Percentiles rank a stretch among this genome's conserved stretches.
phyloP scores from a whole-genome alignment of 2,329 filamentous ascomycete genomes.

The Fusarium foetens region DNA sequence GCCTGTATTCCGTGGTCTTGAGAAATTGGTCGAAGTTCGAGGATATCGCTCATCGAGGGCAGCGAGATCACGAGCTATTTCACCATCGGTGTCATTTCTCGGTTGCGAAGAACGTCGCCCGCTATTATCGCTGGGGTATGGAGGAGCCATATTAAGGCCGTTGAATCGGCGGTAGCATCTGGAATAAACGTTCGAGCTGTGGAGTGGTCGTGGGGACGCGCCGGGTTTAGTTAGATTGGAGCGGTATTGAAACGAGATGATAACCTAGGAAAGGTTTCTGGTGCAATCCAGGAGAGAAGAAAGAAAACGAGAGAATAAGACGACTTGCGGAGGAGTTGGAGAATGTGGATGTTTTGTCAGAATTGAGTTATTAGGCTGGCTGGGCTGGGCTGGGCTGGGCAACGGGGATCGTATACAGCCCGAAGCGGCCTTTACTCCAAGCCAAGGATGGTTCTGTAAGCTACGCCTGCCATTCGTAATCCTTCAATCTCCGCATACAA shows the following conservation, averaged over 20 bases:
- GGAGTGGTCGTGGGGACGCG: constrained; percentile 18
- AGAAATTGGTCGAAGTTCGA: constrained; percentile 29
- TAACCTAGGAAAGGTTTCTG: background rate
- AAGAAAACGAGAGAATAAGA: constrained; percentile 8
- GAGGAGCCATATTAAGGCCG: constrained; percentile 43
- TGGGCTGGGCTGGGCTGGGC: constrained; percentile 12
- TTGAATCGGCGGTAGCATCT: constrained; percentile 43
- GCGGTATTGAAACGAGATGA: background rate
- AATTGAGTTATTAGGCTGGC: constrained; percentile 9
- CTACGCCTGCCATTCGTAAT: constrained; percentile 1
- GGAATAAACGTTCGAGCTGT: constrained; percentile 18
- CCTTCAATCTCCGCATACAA: background rate
- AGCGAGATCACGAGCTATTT: constrained; percentile 38
- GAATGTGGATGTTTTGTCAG: constrained; percentile 30
- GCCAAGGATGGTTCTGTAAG: constrained; percentile 4
- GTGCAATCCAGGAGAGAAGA: background rate
- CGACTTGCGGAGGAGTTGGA: constrained; percentile 1
- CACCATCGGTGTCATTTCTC: constrained; percentile 25
- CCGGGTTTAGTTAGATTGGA: constrained; percentile 4
- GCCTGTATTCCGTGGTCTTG: constrained; percentile 29
- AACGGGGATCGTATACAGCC: constrained; percentile 26
- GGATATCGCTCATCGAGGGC: constrained; percentile 41
- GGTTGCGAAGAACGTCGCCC: constrained; percentile 28
- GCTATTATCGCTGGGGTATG: constrained; percentile 41
- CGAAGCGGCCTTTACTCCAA: constrained; percentile 13